A percentile compares a stretch with the other conserved stretches of the same genome.
Conservation (phyloP, 1,284 basidiomycete species). For the Kalmanozyma brasiliensis region DNA sequence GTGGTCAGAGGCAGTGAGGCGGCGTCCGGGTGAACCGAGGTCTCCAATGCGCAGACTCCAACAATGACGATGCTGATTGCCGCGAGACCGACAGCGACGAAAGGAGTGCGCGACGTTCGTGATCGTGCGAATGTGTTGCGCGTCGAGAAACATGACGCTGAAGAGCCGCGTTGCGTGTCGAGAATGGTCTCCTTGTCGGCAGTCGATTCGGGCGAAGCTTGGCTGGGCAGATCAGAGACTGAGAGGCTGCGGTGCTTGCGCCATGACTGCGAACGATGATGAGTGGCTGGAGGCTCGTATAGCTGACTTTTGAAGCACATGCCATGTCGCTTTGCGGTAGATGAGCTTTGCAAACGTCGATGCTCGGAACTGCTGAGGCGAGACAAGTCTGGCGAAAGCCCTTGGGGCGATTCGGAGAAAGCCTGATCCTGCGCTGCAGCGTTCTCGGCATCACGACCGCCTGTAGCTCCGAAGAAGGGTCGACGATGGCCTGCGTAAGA, state of each 20-base stretch:
- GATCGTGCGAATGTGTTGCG: constrained; percentile 13
- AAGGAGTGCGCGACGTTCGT: constrained; percentile 12
- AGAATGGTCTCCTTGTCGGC: neutral
- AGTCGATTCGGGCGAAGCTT: neutral
- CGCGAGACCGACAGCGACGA: constrained; percentile 43
- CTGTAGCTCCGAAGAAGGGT: constrained; percentile 6
- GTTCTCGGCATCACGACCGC: neutral
- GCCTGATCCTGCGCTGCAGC: constrained; percentile 7
- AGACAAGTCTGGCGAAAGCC: constrained; percentile 20
- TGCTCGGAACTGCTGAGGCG: constrained; percentile 38
- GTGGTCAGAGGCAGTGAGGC: constrained; percentile 46
- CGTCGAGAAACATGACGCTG: neutral
- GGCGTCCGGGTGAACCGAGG: constrained; percentile 42
- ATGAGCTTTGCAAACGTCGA: constrained; percentile 1
- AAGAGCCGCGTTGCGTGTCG: constrained; percentile 2
- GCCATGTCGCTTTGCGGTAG: neutral
- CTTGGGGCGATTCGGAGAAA: constrained; percentile 22
- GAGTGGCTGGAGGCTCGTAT: constrained; percentile 25
- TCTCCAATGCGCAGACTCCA: constrained; percentile 41
- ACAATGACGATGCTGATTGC: constrained; percentile 40
- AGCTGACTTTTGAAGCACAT: constrained; percentile 27
- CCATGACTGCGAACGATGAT: constrained; percentile 33
- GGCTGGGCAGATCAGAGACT: constrained; percentile 23
- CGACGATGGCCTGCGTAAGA: neutral
- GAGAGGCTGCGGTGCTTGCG: constrained; percentile 40